Base-by-base conservation (phyloP, 805 yeast genomes). In the Yamadazyma laniorum region DNA sequence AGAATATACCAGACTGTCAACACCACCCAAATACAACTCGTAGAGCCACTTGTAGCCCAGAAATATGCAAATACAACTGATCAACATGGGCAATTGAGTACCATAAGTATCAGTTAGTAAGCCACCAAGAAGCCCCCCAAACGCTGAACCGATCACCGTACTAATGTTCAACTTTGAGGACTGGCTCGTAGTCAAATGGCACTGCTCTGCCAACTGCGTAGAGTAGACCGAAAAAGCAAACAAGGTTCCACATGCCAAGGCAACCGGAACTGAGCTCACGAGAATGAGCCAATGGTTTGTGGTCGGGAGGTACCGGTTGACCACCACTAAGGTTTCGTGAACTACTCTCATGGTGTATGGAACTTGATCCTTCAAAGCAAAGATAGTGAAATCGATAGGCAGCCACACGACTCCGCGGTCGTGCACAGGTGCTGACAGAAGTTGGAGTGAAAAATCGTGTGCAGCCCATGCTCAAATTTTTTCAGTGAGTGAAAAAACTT, bases 81-180 rank as follows among this genome's bases (percentile, higher is more conserved):
- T 35, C 18, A 59, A 43, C 51, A 61, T 56, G 12, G 67, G 67
- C 8, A 59, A 29, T 39, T 61, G 67, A 13, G 64, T 56, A 1
- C 67, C 67, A 40, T 59, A 58, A 16, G 42, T 40, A 39, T 62
- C 67, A 3, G 67, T 59, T 12, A 61, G 48, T n/a, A 53, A 38
- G 2, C 67, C 67, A 6, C 63, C 55, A 3, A 61, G 18, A 5
- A 61, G 38, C 0, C 65, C 63, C n/a, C 67, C 67, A 13, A 61
- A 21, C 1, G 67, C 57, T 1, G 61, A 49, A 3, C 67, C 67
- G 3, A 59, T 25, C 3, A 65, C 61, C 25, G 58, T 60, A 34
- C 53, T 41, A 18, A 62, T 58, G 39, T 54, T 61, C 44, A 62
- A 52, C 41, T 59, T 56, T 9, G 64, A 61, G 19, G 59, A 47